A percentile compares a stretch with the other conserved stretches of the same genome.
Evolutionary conservation across 108 stramenopile species (phyloP).

Genomic region (Skeletonema tropicum): DNA sequence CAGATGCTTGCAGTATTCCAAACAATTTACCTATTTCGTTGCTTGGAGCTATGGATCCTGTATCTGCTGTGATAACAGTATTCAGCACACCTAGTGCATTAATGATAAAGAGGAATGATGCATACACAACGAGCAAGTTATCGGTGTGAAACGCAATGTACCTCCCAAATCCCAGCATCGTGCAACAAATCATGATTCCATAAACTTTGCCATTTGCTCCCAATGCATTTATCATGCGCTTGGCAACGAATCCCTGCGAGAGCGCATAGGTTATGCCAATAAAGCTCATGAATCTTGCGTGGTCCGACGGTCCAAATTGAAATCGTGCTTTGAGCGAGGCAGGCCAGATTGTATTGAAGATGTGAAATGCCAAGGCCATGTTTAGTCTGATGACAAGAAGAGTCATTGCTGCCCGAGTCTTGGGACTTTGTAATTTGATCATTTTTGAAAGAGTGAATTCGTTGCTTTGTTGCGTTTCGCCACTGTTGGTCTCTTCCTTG

Average conservation of each 20-base stretch:
- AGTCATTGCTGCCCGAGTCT: constrained; percentile 65
- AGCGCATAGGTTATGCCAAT: constrained; percentile 83
- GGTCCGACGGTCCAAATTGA: constrained; percentile 77
- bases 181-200: constrained; percentile 61
- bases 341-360: constrained; percentile 86
- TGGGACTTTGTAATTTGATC: constrained; percentile 40
- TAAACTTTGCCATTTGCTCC: constrained; percentile 52
- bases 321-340: constrained; percentile 74
- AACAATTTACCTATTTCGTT: constrained; percentile 79
- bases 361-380: constrained; percentile 83
- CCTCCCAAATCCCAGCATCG: constrained; percentile 61
- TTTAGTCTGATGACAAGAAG: constrained; percentile 59
- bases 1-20: constrained; percentile 72
- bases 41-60: constrained; percentile 63
- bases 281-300: constrained; percentile 81
- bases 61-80: constrained; percentile 80
- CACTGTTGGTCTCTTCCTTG: background rate
- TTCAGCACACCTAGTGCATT: constrained; percentile 79
- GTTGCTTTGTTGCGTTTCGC: background rate
- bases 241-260: constrained; percentile 83
- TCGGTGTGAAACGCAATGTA: constrained; percentile 67
- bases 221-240: constrained; percentile 50
- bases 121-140: constrained; percentile 55
- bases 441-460: constrained; percentile 37
- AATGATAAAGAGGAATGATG: constrained; percentile 65